Evolutionary conservation across 2,329 filamentous ascomycete species (phyloP).

Genomic region (Myrmaecium sp.): DNA sequence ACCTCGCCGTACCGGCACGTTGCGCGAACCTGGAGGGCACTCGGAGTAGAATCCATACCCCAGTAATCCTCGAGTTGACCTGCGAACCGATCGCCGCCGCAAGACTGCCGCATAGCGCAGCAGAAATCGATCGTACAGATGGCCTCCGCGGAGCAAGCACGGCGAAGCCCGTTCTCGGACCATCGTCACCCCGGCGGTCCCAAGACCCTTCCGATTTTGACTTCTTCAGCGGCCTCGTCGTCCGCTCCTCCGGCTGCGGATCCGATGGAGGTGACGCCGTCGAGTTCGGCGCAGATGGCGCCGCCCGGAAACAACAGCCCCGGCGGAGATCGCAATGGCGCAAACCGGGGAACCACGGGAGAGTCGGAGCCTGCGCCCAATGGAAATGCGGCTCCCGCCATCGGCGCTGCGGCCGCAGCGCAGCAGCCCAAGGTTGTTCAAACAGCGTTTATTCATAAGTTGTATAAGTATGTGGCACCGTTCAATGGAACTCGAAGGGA

Average conservation of each 20-base stretch:
- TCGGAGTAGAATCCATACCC: too few relatives aligned
- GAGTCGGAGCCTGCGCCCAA: conserved; percentile 11
- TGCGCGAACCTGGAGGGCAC: too few relatives aligned
- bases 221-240: conserved; percentile 26
- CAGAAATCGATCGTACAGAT: too few relatives aligned
- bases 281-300: conserved; percentile 28
- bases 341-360: conserved; percentile 12
- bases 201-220: conserved; percentile 35
- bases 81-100: too few relatives aligned
- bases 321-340: conserved; percentile 27
- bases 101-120: too few relatives aligned
- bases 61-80: too few relatives aligned
- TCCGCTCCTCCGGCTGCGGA: conserved; percentile 24
- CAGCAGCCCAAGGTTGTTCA: conserved; percentile 96
- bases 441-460: conserved; percentile 96
- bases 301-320: conserved; percentile 32
- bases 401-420: conserved; percentile 51
- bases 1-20: too few relatives aligned
- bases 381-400: conserved; percentile 21
- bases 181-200: conserved; percentile 26
- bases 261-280: conserved; percentile 38
- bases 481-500: conserved; percentile 4
- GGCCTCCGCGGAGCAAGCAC: too few relatives aligned
- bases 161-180: conserved; percentile 29
- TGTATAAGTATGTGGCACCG: conserved; percentile 64